Evolutionary conservation across 192 early-diverging fungal species (phyloP).

Genomic region (Pilaira anomala): DNA sequence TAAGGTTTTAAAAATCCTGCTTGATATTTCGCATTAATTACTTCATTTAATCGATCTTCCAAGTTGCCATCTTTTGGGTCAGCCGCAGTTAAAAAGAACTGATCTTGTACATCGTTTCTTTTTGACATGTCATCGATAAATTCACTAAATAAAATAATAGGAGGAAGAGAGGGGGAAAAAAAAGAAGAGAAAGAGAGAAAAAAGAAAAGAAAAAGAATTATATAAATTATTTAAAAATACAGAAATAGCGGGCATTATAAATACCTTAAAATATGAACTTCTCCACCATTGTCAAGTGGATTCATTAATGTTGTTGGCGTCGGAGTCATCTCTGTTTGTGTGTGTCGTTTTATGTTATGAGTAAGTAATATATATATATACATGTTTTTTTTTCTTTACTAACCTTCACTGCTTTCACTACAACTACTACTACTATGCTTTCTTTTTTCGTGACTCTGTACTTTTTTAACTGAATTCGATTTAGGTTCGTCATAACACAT

Average conservation of each 20-base stretch:
- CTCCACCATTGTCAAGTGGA: neutral
- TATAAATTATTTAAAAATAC: neutral
- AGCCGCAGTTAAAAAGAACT: conserved; percentile 89
- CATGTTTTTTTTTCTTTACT: too few species aligned
- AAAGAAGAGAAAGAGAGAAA: neutral
- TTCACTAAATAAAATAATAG: conserved; percentile 1
- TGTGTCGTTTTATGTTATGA: too few species aligned
- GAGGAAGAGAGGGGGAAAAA: neutral
- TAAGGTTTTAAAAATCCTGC: conserved; percentile 94
- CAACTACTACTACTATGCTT: conserved; percentile 7
- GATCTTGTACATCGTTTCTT: conserved; percentile 44
- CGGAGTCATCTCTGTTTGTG: conserved; percentile 1
- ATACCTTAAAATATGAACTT: conserved; percentile 7
- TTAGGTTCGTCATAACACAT: conserved; percentile 71
- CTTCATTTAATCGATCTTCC: conserved; percentile 85
- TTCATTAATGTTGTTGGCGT: neutral
- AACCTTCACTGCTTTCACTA: conserved; percentile 9
- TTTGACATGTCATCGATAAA: conserved; percentile 14
- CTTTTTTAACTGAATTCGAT: neutral
- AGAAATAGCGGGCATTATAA: too few species aligned
- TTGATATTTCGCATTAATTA: conserved; percentile 95
- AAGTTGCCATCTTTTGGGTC: conserved; percentile 89
- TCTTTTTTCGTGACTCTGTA: neutral
- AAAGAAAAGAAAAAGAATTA: neutral
- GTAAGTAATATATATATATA: too few species aligned